Percentiles rank a stretch among this genome's conserved stretches.
Conservation (phyloP, 352 stramenopile genomes). For the Globisporangium megalacanthum region DNA sequence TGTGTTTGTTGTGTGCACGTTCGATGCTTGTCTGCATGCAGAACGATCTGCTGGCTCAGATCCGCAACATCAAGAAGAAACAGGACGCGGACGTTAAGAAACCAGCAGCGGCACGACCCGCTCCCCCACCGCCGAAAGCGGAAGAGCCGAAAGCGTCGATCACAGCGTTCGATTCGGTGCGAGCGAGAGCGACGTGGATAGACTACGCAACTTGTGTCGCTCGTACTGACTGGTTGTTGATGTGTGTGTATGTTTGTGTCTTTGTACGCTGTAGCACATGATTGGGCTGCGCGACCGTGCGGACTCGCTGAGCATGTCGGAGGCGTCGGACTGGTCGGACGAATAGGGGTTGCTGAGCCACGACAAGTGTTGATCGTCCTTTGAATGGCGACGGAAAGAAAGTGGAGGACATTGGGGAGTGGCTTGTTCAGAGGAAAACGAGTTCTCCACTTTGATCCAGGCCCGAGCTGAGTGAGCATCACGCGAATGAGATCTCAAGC, state of each 20-base stretch:
- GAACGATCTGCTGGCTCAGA: constrained; percentile 74
- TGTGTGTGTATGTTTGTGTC: constrained; percentile 1
- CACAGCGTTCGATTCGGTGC: constrained; percentile 57
- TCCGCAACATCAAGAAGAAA: constrained; percentile 81
- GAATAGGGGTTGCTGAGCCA: no score
- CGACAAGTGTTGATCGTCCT: no score
- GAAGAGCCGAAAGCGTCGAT: constrained; percentile 54
- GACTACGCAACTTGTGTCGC: constrained; percentile 1
- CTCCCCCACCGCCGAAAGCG: constrained; percentile 28
- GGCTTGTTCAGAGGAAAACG: no score
- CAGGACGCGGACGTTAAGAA: constrained; percentile 43
- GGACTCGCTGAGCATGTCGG: constrained; percentile 78
- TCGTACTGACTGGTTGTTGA: background rate
- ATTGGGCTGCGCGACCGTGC: constrained; percentile 64
- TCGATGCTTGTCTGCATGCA: constrained; percentile 5
- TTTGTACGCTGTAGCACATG: constrained; percentile 59
- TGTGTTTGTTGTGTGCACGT: background rate
- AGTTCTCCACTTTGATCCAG: no score
- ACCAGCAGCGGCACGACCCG: constrained; percentile 19
- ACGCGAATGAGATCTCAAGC: no score
- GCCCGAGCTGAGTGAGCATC: no score
- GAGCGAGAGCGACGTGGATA: constrained; percentile 1
- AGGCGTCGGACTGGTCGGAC: constrained; percentile 85
- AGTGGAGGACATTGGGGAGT: no score
- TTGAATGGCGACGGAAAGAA: no score